Conservation (phyloP, 441 rosid genomes). For the Eutrema salsugineum region DNA sequence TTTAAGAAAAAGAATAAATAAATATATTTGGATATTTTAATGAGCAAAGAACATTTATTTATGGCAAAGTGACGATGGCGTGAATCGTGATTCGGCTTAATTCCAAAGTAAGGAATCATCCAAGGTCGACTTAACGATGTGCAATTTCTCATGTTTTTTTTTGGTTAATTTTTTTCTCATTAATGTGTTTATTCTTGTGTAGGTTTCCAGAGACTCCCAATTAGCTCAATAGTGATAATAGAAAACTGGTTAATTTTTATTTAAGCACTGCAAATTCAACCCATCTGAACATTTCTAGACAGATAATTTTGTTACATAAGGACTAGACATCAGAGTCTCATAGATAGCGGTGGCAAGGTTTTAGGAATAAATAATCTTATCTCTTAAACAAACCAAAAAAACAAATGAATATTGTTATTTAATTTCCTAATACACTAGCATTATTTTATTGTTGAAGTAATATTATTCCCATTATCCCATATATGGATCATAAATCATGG, state of each 20-base stretch:
- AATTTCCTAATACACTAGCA: not conserved
- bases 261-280: not conserved
- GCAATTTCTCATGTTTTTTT: not conserved
- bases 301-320: not conserved
- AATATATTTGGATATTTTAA: not conserved
- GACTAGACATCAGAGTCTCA: not conserved
- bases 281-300: too few relatives aligned
- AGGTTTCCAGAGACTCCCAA: not conserved
- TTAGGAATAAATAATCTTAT: constrained; percentile 32
- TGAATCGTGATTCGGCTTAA: constrained; percentile 8
- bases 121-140: not conserved
- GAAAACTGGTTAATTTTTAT: not conserved
- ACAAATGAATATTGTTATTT: not conserved
- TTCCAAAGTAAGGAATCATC: not conserved
- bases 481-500: not conserved
- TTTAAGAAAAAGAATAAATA: not conserved
- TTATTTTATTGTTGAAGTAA: not conserved
- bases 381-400: constrained; percentile 8
- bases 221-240: not conserved
- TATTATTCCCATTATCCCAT: constrained; percentile 16
- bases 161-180: not conserved
- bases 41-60: not conserved
- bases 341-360: constrained; percentile 9
- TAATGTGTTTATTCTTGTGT: not conserved
- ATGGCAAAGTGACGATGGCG: constrained; percentile 14